Percentiles rank a stretch among this genome's conserved stretches.
Conservation (phyloP, 805 yeast species). For the Naumovozyma baii region DNA sequence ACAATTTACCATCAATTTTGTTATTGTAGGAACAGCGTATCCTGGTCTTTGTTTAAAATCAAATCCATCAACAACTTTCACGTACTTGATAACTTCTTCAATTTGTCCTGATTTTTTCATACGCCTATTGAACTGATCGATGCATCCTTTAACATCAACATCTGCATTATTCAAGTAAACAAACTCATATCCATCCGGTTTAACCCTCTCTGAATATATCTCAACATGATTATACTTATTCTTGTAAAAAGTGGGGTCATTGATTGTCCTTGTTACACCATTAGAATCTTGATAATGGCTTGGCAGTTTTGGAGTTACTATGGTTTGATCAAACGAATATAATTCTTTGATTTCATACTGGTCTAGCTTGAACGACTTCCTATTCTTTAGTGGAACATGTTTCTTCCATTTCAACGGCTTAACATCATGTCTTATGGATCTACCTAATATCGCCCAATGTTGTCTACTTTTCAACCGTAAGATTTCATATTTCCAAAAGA, state of each 20-base stretch:
- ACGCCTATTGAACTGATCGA: conserved; percentile 8
- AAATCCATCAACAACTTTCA: conserved; percentile 24
- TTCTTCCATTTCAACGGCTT: conserved; percentile 10
- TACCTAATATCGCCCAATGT: conserved; percentile 23
- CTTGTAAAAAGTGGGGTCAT: conserved; percentile 11
- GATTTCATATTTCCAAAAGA: conserved; percentile 14
- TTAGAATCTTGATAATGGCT: neutral
- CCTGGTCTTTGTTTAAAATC: conserved; percentile 21
- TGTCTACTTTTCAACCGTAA: conserved; percentile 14
- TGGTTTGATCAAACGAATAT: conserved; percentile 20
- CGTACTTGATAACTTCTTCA: conserved; percentile 6
- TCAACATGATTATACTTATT: conserved; percentile 19
- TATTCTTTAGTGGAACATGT: conserved; percentile 4
- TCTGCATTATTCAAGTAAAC: neutral
- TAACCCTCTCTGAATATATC: conserved; percentile 9
- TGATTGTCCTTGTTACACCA: conserved; percentile 6
- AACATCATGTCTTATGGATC: conserved; percentile 8
- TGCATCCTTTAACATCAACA: conserved; percentile 3
- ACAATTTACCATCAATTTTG: conserved; percentile 11
- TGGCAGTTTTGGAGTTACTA: conserved; percentile 11
- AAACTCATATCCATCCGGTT: conserved; percentile 17
- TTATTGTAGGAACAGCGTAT: conserved; percentile 17
- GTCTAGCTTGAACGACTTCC: conserved; percentile 2
- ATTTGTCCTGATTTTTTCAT: neutral
- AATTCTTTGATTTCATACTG: conserved; percentile 11